Evolutionary conservation across 2,329 filamentous ascomycete genomes (phyloP).

Genomic region (Thielaviopsis ethacetica): DNA sequence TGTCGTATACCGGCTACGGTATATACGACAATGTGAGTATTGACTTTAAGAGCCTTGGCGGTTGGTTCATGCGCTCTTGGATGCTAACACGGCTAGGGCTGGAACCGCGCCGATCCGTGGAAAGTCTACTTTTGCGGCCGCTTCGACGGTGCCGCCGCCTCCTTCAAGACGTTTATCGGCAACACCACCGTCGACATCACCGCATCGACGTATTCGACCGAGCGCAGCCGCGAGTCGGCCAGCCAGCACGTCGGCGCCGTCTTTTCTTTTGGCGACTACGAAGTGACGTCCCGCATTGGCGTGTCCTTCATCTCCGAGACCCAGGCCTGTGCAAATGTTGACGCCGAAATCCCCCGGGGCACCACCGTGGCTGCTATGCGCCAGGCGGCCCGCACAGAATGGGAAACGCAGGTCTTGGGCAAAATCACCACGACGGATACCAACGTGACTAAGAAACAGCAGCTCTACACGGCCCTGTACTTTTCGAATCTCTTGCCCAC

Average conservation of each 20-base stretch:
- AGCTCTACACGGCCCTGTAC: conserved; percentile 53
- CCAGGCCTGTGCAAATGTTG: conserved; percentile 42
- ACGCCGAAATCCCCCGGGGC: conserved; percentile 35
- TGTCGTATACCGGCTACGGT: conserved; percentile 38
- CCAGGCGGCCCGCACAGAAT: conserved; percentile 30
- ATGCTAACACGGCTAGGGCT: conserved; percentile 27
- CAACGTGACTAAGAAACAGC: conserved; percentile 34
- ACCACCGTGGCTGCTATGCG: conserved; percentile 29
- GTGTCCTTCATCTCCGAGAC: conserved; percentile 49
- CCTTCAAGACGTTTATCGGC: conserved; percentile 27
- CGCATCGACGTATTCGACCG: conserved; percentile 19
- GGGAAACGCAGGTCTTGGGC: conserved; percentile 45
- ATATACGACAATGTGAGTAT: conserved; percentile 41
- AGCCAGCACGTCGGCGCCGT: conserved; percentile 26
- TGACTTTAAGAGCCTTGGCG: neutral
- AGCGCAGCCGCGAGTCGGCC: conserved; percentile 18
- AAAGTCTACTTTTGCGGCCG: conserved; percentile 46
- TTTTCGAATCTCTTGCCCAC: conserved; percentile 54
- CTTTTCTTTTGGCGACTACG: conserved; percentile 33
- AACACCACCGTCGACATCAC: conserved; percentile 20
- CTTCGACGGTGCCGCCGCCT: conserved; percentile 31
- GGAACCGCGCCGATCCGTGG: conserved; percentile 48
- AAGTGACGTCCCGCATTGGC: conserved; percentile 42
- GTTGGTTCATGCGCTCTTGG: neutral
- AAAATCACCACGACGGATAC: conserved; percentile 46